Conservation (phyloP, 352 stramenopile species). For the Pythium angustatum region DNA sequence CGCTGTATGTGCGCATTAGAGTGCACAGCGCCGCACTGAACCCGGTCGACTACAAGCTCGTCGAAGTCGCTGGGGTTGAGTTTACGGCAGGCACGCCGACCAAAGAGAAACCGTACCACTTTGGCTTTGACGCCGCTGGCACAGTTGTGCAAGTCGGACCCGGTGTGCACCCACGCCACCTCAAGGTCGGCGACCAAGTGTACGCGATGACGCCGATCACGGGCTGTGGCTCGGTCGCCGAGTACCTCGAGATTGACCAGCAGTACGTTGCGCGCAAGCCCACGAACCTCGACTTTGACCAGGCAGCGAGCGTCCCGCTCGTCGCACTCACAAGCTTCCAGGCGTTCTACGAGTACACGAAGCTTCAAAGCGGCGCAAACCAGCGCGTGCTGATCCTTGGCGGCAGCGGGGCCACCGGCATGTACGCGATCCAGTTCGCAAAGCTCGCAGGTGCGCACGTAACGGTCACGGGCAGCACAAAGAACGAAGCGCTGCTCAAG, state of each 20-base stretch:
- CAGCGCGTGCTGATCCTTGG: conserved; percentile 36
- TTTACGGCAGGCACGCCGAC: background rate
- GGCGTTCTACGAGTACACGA: no score
- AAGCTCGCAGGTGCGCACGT: conserved; percentile 15
- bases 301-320: no score
- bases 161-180: background rate
- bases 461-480: conserved; percentile 35
- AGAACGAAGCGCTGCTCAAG: conserved; percentile 37
- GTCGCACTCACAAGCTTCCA: no score
- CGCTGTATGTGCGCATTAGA: conserved; percentile 13
- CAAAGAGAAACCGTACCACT: conserved; percentile 5
- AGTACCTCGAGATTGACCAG: no score
- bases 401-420: conserved; percentile 38
- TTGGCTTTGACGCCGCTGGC: conserved; percentile 16
- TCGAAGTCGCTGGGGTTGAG: background rate
- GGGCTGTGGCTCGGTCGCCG: no score
- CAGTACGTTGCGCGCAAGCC: no score
- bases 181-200: conserved; percentile 22
- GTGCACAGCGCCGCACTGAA: conserved; percentile 16
- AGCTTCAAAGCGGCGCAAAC: conserved; percentile 10
- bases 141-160: conserved; percentile 9
- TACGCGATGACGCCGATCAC: conserved; percentile 28
- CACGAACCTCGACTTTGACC: no score
- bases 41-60: conserved; percentile 11
- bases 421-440: conserved; percentile 27